These are phyloP conservation scores for Sarcomyxa edulis DNA, from an alignment of 768 basidiomycete genomes.

Conservation along the genomic window DNA sequence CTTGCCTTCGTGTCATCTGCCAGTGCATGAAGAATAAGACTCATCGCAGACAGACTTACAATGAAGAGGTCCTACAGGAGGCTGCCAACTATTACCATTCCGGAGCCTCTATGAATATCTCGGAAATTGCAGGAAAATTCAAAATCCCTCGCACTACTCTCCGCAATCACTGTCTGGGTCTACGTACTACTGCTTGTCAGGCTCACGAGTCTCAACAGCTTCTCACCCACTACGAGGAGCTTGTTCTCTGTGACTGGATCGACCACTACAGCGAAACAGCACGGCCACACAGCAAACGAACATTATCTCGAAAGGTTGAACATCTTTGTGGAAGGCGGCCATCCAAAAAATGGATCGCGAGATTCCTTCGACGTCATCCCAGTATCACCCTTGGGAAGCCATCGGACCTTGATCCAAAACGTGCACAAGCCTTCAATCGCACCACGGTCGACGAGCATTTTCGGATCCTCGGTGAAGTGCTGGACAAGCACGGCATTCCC, in stretches of 20 bases:
- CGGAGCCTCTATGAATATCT: background rate
- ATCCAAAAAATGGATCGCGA: conserved; percentile 7
- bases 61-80: too few relatives aligned
- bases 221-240: conserved; percentile 10
- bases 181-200: background rate
- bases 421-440: conserved; percentile 21
- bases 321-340: conserved; percentile 4
- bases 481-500: conserved; percentile 13
- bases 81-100: too few relatives aligned
- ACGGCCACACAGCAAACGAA: conserved; percentile 2
- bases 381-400: conserved; percentile 15
- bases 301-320: background rate
- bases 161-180: background rate
- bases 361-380: conserved; percentile 11
- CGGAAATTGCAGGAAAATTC: background rate
- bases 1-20: too few relatives aligned
- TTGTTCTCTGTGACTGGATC: conserved; percentile 12
- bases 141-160: background rate
- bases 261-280: conserved; percentile 5
- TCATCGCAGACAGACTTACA: too few relatives aligned
- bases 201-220: conserved; percentile 8
- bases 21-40: too few relatives aligned
- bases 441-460: conserved; percentile 10
- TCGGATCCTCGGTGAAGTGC: background rate
- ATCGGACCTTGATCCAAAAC: conserved; percentile 22